These are phyloP conservation scores for Geranium incanum DNA, from an alignment of 441 rosid species.

Conservation along the genomic window DNA sequence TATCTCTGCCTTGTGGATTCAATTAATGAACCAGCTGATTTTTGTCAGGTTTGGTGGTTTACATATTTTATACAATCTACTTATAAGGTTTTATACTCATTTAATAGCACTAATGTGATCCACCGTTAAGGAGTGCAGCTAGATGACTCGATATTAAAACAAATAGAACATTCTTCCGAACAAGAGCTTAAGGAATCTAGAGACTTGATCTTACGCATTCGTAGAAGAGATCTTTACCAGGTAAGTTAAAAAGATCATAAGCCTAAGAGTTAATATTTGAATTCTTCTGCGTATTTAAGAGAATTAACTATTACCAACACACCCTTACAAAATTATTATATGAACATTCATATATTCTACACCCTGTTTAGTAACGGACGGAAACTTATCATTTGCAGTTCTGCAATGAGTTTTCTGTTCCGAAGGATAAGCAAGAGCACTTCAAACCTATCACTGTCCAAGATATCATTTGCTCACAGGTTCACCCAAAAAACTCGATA, in stretches of 20 bases:
- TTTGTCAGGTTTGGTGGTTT: slow-evolving; percentile 62
- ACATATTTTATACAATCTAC: not conserved
- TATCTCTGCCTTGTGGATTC: slow-evolving; percentile 47
- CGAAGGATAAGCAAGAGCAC: slow-evolving; percentile 68
- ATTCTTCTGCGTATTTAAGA: slow-evolving; percentile 4
- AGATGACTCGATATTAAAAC: slow-evolving; percentile 75
- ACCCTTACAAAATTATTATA: not conserved
- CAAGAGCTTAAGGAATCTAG: slow-evolving; percentile 62
- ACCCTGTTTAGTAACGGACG: not conserved
- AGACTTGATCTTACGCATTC: slow-evolving; percentile 68
- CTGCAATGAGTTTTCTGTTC: slow-evolving; percentile 91
- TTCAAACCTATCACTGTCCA: slow-evolving; percentile 73
- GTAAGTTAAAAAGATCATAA: slow-evolving; percentile 23
- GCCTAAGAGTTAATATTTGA: not conserved
- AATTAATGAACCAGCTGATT: slow-evolving; percentile 63
- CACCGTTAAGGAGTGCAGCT: slow-evolving; percentile 40
- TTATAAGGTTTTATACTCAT: not conserved
- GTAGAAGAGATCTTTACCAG: slow-evolving; percentile 77
- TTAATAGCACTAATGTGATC: slow-evolving; percentile 7
- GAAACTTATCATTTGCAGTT: slow-evolving; percentile 45
- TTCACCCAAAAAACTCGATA: slow-evolving; percentile 17
- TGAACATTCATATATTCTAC: not conserved
- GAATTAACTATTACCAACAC: not conserved
- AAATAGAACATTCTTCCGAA: slow-evolving; percentile 67
- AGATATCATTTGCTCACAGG: slow-evolving; percentile 93